Conservation (phyloP, 495 filamentous ascomycete genomes). For the Umbilicaria muhlenbergii region DNA sequence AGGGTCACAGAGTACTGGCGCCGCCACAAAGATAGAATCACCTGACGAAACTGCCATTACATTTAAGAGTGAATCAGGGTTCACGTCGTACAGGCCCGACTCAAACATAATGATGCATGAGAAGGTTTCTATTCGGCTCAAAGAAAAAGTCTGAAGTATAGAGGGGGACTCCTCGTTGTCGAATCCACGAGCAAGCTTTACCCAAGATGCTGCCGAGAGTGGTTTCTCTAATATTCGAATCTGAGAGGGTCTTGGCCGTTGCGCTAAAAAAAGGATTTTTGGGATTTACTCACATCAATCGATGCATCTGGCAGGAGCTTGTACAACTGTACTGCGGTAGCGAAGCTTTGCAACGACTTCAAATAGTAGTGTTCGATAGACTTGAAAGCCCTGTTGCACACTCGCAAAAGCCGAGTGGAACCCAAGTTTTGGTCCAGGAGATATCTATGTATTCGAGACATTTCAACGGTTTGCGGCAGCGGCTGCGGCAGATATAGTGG, state of each 20-base stretch:
- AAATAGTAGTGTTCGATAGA: background rate
- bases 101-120: slow-evolving; percentile 20
- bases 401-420: background rate
- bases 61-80: slow-evolving; percentile 8
- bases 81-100: slow-evolving; percentile 13
- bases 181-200: background rate
- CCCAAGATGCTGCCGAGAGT: background rate
- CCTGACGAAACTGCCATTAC: slow-evolving; percentile 12
- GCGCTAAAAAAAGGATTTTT: no score
- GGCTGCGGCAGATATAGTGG: background rate
- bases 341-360: slow-evolving; percentile 7
- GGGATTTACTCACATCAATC: background rate
- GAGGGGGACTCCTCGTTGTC: no score
- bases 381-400: background rate
- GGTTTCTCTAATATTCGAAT: background rate
- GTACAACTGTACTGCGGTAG: slow-evolving; percentile 7
- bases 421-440: background rate
- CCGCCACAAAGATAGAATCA: slow-evolving; percentile 11
- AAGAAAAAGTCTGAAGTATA: background rate
- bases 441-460: background rate
- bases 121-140: slow-evolving; percentile 1
- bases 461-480: background rate
- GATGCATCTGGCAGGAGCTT: slow-evolving; percentile 8
- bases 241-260: no score
- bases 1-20: slow-evolving; percentile 8